Evolutionary conservation across 495 filamentous ascomycete species (phyloP), one percentile per base, ranked within the genome.

Genomic region (Hapsidospora chrysogenum): DNA sequence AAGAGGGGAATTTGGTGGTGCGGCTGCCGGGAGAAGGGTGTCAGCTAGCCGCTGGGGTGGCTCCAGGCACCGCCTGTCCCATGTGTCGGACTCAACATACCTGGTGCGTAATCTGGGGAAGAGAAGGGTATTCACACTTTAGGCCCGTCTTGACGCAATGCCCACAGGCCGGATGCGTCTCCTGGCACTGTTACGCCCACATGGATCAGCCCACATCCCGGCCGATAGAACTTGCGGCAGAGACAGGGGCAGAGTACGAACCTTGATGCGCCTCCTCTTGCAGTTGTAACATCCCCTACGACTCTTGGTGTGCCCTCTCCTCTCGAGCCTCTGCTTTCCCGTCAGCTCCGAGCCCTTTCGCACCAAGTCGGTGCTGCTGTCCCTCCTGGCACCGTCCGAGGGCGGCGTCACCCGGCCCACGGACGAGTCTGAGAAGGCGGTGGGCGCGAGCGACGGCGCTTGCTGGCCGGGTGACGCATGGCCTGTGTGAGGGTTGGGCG

Each of bases 241-340:
- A 21, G 11, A 10, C 28, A 5, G 0, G 25, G 9, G 35, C 14
- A 1, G 13, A n/a, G 18, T 18, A 29, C 38, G 18, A 48, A 63
- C 64, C 61, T 77, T 78, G 44, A 78, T 75, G 39, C 64, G 57
- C 8, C 72, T 54, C 28, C 60, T 52, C 48, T 78, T 78, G 60
- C 74, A 78, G 50, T 73, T 72, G 40, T 64, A 72, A 44, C 74
- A 78, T 1, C 72, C 74, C n/a, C 61, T 50, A 2, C 74, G 54
- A 18, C 68, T 74, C 47, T 78, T 78, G 1, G 63, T 75, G 38
- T 76, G 72, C 0, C 64, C 63, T 22, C 56, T 35, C 26, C 62
- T 43, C 45, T 66, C 60, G n/a, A 58, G 35, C 29, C 53, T 48
- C 22, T 47, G 52, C 35, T 41, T 56, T 11, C 39, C 41, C 5